Evolutionary conservation across 75 land plant genomes (phyloP), one percentile per base, ranked within the genome.

Genomic region (Cryptomeria japonica): DNA sequence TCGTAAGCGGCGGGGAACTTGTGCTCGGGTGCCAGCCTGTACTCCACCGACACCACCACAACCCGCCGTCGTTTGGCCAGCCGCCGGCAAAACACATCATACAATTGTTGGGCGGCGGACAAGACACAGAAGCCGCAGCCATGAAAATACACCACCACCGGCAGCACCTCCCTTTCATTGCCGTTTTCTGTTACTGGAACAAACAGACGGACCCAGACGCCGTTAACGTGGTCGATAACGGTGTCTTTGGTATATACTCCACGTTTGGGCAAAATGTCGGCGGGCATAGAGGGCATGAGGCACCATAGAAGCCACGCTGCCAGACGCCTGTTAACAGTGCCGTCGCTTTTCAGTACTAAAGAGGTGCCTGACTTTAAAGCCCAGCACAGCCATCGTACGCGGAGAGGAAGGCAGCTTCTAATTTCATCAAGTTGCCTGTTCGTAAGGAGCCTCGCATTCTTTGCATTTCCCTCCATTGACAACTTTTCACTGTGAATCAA

Each of bases 121-220:
- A 90, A 55, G 83, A 90, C 46, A 5, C 86, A 88, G 87, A 97
- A 97, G 14, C 99, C 96, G 42, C 99, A 96, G 44, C 99, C 99
- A 88, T 97, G 99, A 89, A 91, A 96, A 93, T 92, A 95, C 82
- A 97, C 80, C 46, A 97, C 51, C 36, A 96, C 89, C 3, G 99
- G 99, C 28, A 55, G 25, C 18, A 13, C 1, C 25, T 53, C 39
- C 28, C 38, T 31, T 36, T 19, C 61, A 64, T 16, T 1, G 77
- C 87, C 16, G 12, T 9, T 49, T 47, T 36, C 25, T 34, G 36
- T 12, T 1, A 78, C 38, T 22, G 99, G 96, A 37, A 87, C 13
- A 89, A 92, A 97, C 88, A 96, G 47, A 31, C 99, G 98, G 86
- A 92, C 87, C 95, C 95, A 96, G 75, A 95, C 90, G 82, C 88